Evolutionary conservation across 2,329 filamentous ascomycete genomes (phyloP).

Genomic region (Talaromyces amestolkiae): DNA sequence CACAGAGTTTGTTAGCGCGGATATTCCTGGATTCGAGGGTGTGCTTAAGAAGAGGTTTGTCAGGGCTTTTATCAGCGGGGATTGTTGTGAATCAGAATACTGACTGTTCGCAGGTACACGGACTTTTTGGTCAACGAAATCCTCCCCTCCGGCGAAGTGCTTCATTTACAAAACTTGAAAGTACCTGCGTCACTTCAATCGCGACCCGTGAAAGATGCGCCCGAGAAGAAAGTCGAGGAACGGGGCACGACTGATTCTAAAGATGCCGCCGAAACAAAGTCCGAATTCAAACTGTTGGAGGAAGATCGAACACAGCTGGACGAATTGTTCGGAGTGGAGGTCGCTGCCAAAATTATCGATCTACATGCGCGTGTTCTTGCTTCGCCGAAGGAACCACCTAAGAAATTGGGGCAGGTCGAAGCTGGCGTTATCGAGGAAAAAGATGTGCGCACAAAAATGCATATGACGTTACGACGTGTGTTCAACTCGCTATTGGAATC

Average conservation of each 20-base stretch:
- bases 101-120: slow-evolving; percentile 62
- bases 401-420: slow-evolving; percentile 54
- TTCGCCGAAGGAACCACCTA: slow-evolving; percentile 55
- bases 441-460: slow-evolving; percentile 60
- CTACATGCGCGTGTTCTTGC: slow-evolving; percentile 56
- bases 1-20: slow-evolving; percentile 58
- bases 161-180: slow-evolving; percentile 62
- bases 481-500: slow-evolving; percentile 79
- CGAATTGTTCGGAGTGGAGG: slow-evolving; percentile 52
- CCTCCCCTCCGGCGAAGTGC: slow-evolving; percentile 67
- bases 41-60: slow-evolving; percentile 65
- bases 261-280: slow-evolving; percentile 14
- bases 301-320: slow-evolving; percentile 47
- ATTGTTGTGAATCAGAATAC: neutral
- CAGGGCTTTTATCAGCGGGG: neutral
- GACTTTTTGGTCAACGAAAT: slow-evolving; percentile 95
- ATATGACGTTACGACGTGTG: slow-evolving; percentile 69
- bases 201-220: slow-evolving; percentile 3
- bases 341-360: slow-evolving; percentile 51
- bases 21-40: slow-evolving; percentile 60
- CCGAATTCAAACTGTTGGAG: slow-evolving; percentile 37
- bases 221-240: neutral
- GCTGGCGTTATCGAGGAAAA: slow-evolving; percentile 60
- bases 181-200: slow-evolving; percentile 26
- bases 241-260: slow-evolving; percentile 14